These are phyloP conservation scores for Raffaelea arxii DNA, from an alignment of 2,329 filamentous ascomycete genomes.

Conservation along the genomic window DNA sequence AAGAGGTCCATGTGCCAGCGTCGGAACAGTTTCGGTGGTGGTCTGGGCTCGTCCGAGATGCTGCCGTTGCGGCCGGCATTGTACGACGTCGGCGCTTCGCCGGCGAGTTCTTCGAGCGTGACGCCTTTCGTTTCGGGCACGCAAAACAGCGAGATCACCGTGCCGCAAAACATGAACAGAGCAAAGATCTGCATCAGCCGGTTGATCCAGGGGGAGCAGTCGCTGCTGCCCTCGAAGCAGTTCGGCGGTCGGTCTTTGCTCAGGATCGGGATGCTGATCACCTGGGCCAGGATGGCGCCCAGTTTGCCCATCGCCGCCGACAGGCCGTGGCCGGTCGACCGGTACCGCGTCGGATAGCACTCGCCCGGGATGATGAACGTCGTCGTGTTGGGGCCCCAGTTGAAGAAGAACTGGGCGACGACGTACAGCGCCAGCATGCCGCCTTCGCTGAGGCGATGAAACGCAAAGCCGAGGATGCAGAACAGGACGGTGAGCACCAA, in stretches of 20 bases:
- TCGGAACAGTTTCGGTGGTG: conserved; percentile 17
- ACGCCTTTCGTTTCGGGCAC: conserved; percentile 68
- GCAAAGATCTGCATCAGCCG: conserved; percentile 71
- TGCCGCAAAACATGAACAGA: conserved; percentile 68
- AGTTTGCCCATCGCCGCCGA: conserved; percentile 59
- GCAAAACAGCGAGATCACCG: conserved; percentile 53
- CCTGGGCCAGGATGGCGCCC: conserved; percentile 58
- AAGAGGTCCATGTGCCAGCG: conserved; percentile 34
- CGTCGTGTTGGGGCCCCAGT: conserved; percentile 56
- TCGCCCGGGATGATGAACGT: conserved; percentile 57
- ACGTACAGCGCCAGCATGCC: conserved; percentile 53
- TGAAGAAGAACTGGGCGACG: conserved; percentile 57
- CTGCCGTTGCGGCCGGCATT: conserved; percentile 42
- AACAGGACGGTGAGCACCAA: conserved; percentile 51
- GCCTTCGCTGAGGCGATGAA: conserved; percentile 34
- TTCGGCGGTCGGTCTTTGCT: conserved; percentile 42
- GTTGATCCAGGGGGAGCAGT: conserved; percentile 52
- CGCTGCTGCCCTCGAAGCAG: conserved; percentile 31
- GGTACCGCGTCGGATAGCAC: conserved; percentile 54
- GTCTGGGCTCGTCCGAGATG: conserved; percentile 20
- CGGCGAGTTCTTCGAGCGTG: conserved; percentile 62
- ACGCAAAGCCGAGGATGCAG: conserved; percentile 51
- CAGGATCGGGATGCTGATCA: conserved; percentile 53
- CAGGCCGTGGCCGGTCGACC: conserved; percentile 53
- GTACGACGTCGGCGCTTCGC: conserved; percentile 53